These are phyloP conservation scores for Basidiobolus meristosporus DNA, from an alignment of 371 early-diverging fungal genomes.

Conservation along the genomic window DNA sequence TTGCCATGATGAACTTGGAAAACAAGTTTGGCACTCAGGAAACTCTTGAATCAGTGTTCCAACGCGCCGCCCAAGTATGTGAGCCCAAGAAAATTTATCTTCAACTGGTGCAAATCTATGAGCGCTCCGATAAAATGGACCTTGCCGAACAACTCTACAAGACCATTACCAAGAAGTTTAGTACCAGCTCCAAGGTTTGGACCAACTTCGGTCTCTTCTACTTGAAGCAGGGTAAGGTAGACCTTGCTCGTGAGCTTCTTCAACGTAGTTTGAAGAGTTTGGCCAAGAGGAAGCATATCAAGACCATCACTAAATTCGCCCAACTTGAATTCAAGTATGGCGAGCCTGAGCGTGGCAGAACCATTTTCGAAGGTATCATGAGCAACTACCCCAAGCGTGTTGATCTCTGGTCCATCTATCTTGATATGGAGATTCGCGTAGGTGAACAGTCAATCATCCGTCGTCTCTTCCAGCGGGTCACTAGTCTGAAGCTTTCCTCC, in stretches of 20 bases:
- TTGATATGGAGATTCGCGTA: constrained; percentile 81
- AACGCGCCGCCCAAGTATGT: constrained; percentile 59
- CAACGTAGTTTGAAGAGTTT: constrained; percentile 57
- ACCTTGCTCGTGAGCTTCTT: constrained; percentile 58
- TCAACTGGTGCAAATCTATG: constrained; percentile 75
- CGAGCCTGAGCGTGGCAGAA: constrained; percentile 85
- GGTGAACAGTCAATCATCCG: constrained; percentile 43
- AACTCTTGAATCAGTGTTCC: constrained; percentile 57
- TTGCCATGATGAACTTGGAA: constrained; percentile 86
- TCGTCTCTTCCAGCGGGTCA: constrained; percentile 75
- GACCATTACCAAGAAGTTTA: constrained; percentile 67
- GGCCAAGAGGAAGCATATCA: constrained; percentile 68
- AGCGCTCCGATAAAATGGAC: constrained; percentile 53
- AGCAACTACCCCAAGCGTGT: constrained; percentile 79
- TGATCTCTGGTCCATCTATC: constrained; percentile 87
- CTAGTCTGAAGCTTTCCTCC: constrained; percentile 67
- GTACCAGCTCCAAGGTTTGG: constrained; percentile 79
- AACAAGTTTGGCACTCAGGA: constrained; percentile 75
- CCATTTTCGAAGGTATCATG: constrained; percentile 87
- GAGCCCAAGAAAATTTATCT: constrained; percentile 77
- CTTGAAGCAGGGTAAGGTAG: constrained; percentile 43
- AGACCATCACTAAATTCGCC: constrained; percentile 70
- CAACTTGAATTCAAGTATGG: constrained; percentile 88
- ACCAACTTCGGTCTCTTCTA: constrained; percentile 57
- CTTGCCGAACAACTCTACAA: constrained; percentile 55